These are phyloP conservation scores for Dendrobium huoshanense DNA, from an alignment of 106 monocot genomes.

Conservation along the genomic window DNA sequence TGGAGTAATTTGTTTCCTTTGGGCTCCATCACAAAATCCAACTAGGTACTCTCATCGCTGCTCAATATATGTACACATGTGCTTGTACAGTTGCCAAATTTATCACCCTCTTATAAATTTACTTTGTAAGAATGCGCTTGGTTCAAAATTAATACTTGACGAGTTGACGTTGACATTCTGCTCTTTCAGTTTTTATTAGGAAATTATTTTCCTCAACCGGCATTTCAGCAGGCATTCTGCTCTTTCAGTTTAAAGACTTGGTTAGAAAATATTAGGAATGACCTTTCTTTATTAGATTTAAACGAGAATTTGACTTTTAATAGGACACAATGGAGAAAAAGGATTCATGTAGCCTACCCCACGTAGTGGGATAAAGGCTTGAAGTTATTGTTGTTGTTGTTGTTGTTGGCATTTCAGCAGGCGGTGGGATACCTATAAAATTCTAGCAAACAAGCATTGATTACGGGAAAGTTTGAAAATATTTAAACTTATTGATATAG, in stretches of 20 bases:
- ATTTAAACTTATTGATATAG: too few relatives aligned
- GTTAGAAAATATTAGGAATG: too few relatives aligned
- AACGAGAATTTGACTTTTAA: too few relatives aligned
- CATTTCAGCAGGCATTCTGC: not conserved
- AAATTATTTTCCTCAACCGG: not conserved
- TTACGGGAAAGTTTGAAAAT: too few relatives aligned
- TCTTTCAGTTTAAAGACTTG: too few relatives aligned
- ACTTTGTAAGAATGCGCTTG: not conserved
- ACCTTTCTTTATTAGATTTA: too few relatives aligned
- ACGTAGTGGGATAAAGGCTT: too few relatives aligned
- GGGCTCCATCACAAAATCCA: slow-evolving; percentile 81
- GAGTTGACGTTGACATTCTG: not conserved
- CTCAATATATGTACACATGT: not conserved
- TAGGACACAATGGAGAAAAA: too few relatives aligned
- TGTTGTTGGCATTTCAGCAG: not conserved
- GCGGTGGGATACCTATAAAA: too few relatives aligned
- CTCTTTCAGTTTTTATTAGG: not conserved
- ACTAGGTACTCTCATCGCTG: slow-evolving; percentile 40
- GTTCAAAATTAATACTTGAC: not conserved
- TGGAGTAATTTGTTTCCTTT: slow-evolving; percentile 77
- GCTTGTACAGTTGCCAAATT: not conserved
- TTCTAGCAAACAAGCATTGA: too few relatives aligned
- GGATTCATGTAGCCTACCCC: too few relatives aligned
- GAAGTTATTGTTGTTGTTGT: too few relatives aligned
- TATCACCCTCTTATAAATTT: slow-evolving; percentile 1